Evolutionary conservation across 2,329 filamentous ascomycete species (phyloP).

Genomic region (Keithomyces neogunnii): DNA sequence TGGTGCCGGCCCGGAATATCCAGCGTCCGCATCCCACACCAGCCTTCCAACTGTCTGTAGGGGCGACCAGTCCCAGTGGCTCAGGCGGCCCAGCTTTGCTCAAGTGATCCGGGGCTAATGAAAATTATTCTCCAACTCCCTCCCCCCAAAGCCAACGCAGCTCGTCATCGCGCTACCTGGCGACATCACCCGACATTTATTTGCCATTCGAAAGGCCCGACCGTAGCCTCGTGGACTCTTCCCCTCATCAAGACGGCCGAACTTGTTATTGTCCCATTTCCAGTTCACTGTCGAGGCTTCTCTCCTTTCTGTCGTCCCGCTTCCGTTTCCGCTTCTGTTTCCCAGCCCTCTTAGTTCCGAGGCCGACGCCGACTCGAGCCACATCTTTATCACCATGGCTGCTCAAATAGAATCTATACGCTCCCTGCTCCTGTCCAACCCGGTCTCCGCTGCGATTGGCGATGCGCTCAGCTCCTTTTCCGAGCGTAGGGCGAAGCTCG

Average conservation of each 20-base stretch:
- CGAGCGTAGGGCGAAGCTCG: slow-evolving; percentile 78
- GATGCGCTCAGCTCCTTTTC: slow-evolving; percentile 77
- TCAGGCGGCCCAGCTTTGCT: not conserved
- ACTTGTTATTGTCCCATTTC: slow-evolving; percentile 6
- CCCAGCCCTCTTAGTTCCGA: slow-evolving; percentile 4
- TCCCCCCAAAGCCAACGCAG: slow-evolving; percentile 15
- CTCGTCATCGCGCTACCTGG: slow-evolving; percentile 24
- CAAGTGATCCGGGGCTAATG: slow-evolving; percentile 12
- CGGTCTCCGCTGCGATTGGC: slow-evolving; percentile 58
- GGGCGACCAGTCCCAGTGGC: not conserved
- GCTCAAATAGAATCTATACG: slow-evolving; percentile 42
- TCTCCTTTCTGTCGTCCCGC: not conserved
- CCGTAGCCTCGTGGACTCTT: slow-evolving; percentile 13
- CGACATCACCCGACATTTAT: slow-evolving; percentile 15
- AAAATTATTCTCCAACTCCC: slow-evolving; percentile 26
- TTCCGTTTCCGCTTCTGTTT: not conserved
- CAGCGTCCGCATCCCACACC: not conserved
- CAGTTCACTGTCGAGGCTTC: not conserved
- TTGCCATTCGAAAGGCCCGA: slow-evolving; percentile 14
- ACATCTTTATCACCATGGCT: slow-evolving; percentile 36
- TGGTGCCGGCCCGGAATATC: not conserved
- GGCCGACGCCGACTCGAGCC: slow-evolving; percentile 16
- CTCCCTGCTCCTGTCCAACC: slow-evolving; percentile 66
- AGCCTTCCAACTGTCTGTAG: not conserved
- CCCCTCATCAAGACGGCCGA: slow-evolving; percentile 4